Conservation (phyloP, 176 grass and related monocot species). For the Dactylis glomerata region DNA sequence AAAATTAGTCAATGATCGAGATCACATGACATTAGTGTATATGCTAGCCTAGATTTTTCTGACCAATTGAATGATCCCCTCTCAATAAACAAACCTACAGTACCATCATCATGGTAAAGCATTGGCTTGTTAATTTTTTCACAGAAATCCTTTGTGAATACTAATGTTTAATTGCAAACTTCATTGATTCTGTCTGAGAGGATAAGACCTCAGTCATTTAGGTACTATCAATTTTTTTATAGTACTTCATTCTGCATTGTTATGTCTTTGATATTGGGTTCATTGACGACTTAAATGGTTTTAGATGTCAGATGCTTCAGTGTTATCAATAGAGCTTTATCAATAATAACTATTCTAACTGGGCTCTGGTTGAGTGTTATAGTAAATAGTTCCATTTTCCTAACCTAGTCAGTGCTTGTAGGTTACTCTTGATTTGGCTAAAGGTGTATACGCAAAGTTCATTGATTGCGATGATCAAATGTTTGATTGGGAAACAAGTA, state of each 20-base stretch:
- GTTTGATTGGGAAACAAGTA: conserved; percentile 85
- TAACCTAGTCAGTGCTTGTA: conserved; percentile 30
- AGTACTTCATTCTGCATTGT: neutral
- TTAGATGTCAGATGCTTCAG: neutral
- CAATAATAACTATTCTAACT: neutral
- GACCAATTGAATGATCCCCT: neutral
- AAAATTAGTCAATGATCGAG: neutral
- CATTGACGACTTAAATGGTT: neutral
- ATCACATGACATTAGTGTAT: neutral
- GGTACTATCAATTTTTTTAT: neutral
- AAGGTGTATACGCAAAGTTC: conserved; percentile 85
- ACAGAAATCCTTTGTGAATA: neutral
- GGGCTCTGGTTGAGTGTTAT: neutral
- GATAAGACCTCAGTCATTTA: neutral
- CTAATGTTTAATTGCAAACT: neutral
- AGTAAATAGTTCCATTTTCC: neutral
- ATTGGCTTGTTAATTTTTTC: neutral
- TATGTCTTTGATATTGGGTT: conserved; percentile 3
- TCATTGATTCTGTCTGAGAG: neutral
- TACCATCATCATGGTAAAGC: neutral
- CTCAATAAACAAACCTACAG: neutral
- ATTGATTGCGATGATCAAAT: conserved; percentile 98
- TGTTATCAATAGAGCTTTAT: too few relatives aligned
- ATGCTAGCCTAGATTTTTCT: neutral
- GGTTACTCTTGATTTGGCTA: conserved; percentile 94